Percentiles rank a stretch among this genome's conserved stretches.
Evolutionary conservation across 768 basidiomycete genomes (phyloP).

Genomic region (Leccinellum rugosiceps): DNA sequence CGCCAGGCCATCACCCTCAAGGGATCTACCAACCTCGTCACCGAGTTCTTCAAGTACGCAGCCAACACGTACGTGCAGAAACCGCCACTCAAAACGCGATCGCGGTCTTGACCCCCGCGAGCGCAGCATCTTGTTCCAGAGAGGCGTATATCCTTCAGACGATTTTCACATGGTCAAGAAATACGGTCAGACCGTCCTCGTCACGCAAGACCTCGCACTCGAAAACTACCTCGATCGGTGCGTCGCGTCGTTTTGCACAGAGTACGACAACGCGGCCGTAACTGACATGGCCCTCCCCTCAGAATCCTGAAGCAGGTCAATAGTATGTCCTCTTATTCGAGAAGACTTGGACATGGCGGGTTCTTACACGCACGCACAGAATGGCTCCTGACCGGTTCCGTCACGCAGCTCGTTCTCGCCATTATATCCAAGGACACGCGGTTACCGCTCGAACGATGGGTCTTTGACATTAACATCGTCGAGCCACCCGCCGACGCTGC

Average conservation of each 20-base stretch:
- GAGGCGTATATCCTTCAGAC: constrained; percentile 95
- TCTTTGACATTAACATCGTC: constrained; percentile 90
- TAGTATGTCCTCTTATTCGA: constrained; percentile 50
- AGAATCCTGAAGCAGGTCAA: constrained; percentile 89
- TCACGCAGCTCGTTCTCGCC: constrained; percentile 91
- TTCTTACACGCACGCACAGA: constrained; percentile 43
- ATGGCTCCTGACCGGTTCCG: constrained; percentile 90
- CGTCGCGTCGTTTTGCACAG: neutral
- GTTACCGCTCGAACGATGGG: constrained; percentile 93
- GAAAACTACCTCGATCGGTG: constrained; percentile 91
- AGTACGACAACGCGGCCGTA: neutral
- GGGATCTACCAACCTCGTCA: constrained; percentile 89
- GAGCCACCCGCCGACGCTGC: constrained; percentile 52
- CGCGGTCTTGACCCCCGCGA: neutral
- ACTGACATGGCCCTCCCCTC: neutral
- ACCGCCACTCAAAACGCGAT: neutral
- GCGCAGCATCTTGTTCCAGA: constrained; percentile 89
- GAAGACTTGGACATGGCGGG: neutral
- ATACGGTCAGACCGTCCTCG: constrained; percentile 92
- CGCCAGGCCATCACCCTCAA: constrained; percentile 90
- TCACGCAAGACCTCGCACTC: constrained; percentile 89
- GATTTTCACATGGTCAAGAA: constrained; percentile 99
- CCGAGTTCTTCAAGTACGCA: constrained; percentile 99
- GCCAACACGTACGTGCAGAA: constrained; percentile 76
- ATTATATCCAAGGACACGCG: constrained; percentile 95